Conservation (phyloP, 2,329 filamentous ascomycete species). For the Periconia sp. region DNA sequence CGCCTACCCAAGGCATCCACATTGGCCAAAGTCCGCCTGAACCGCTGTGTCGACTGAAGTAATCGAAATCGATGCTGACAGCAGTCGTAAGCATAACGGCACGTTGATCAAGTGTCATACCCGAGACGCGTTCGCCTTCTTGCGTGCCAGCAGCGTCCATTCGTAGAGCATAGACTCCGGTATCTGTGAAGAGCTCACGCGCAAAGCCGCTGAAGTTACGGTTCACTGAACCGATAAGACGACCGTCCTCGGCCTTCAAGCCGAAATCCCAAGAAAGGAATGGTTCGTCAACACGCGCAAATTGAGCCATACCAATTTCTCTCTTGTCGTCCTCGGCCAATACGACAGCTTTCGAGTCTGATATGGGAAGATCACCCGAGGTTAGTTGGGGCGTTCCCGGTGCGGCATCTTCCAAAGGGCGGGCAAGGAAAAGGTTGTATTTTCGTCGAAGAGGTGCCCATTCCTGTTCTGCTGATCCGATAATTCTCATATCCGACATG, state of each 20-base stretch:
- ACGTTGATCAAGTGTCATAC: constrained; percentile 67
- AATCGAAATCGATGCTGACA: constrained; percentile 67
- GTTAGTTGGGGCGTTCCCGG: constrained; percentile 44
- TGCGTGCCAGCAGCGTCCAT: constrained; percentile 61
- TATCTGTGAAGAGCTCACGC: constrained; percentile 66
- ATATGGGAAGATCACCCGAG: constrained; percentile 51
- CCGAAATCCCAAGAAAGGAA: constrained; percentile 68
- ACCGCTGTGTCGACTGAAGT: constrained; percentile 63
- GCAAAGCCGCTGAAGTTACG: constrained; percentile 65
- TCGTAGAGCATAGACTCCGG: constrained; percentile 64
- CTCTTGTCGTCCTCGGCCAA: constrained; percentile 37
- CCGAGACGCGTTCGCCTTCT: constrained; percentile 36
- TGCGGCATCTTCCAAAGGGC: constrained; percentile 45
- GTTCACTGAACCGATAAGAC: constrained; percentile 62
- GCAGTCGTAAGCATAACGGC: constrained; percentile 68
- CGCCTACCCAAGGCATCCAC: constrained; percentile 55
- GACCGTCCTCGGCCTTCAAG: constrained; percentile 53
- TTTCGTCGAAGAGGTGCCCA: constrained; percentile 65
- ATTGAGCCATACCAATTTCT: constrained; percentile 57
- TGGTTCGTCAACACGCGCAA: constrained; percentile 64
- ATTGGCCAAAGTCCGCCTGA: constrained; percentile 46
- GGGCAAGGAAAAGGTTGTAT: constrained; percentile 65
- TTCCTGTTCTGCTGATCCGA: constrained; percentile 65
- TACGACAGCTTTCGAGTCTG: constrained; percentile 51
- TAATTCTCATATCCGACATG: constrained; percentile 62